These are phyloP conservation scores for Sisymbrium irio DNA, from an alignment of 345 rosid genomes.

Conservation along the genomic window DNA sequence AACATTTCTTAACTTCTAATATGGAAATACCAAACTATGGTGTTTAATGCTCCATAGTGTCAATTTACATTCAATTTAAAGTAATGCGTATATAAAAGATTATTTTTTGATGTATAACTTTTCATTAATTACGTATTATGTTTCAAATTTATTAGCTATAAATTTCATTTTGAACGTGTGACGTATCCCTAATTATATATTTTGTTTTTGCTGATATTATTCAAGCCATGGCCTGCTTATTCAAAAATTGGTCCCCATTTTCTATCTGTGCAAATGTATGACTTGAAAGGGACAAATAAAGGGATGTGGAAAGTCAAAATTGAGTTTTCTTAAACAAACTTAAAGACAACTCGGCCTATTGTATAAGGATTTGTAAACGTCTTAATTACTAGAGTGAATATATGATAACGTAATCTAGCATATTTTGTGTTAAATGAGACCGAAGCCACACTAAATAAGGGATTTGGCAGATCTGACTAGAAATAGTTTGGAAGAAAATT, in stretches of 20 bases:
- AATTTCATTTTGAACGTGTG: background rate
- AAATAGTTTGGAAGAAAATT: background rate
- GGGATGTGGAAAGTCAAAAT: constrained; percentile 6
- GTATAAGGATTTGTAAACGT: background rate
- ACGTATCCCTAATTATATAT: background rate
- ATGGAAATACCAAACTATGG: too few species aligned
- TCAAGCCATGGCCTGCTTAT: constrained; percentile 5
- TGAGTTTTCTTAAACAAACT: background rate
- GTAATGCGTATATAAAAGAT: too few species aligned
- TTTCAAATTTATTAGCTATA: background rate
- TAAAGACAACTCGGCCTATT: background rate
- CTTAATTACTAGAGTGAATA: constrained; percentile 3
- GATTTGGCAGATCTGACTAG: constrained; percentile 16
- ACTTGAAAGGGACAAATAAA: constrained; percentile 5
- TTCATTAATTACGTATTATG: too few species aligned
- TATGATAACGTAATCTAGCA: constrained; percentile 8
- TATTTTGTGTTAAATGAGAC: constrained; percentile 11
- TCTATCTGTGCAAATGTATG: constrained; percentile 13
- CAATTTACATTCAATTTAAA: too few species aligned
- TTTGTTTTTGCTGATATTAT: background rate
- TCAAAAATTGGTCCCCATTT: background rate
- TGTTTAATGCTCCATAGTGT: too few species aligned
- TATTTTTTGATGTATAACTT: too few species aligned
- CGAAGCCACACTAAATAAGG: constrained; percentile 13
- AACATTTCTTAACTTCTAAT: too few species aligned